phyloP scores from a whole-genome alignment of 2,329 filamentous ascomycete genomes.

The Aspergillus oerlinghausenensis region DNA sequence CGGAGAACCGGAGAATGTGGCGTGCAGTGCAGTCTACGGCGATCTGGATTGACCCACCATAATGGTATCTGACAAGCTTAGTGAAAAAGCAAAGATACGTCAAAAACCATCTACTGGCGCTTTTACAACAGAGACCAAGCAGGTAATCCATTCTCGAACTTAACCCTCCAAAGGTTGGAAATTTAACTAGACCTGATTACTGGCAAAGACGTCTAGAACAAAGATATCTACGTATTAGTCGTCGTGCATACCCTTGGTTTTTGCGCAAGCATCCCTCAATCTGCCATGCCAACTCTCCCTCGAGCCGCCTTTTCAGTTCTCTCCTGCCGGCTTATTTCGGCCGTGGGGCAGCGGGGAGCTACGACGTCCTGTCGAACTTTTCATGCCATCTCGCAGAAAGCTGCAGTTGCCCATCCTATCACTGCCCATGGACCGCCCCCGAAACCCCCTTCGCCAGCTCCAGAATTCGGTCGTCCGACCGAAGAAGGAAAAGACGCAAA shows the following conservation, averaged over 20 bases:
- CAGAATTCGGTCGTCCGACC: slow-evolving; percentile 46
- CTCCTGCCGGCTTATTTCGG: slow-evolving; percentile 15
- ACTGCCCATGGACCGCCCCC: slow-evolving; percentile 59
- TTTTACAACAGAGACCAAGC: not conserved
- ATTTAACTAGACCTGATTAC: not conserved
- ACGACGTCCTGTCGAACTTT: slow-evolving; percentile 24
- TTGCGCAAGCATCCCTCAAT: not conserved
- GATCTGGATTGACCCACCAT: not conserved
- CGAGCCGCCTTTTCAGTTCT: slow-evolving; percentile 16
- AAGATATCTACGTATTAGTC: not conserved
- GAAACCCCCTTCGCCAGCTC: slow-evolving; percentile 49
- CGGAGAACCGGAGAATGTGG: not conserved
- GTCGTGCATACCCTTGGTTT: not conserved
- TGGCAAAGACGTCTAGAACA: not conserved
- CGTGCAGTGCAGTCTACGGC: not conserved
- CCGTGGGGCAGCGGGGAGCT: slow-evolving; percentile 10
- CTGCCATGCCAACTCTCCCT: slow-evolving; percentile 19
- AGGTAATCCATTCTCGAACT: not conserved
- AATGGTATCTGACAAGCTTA: not conserved
- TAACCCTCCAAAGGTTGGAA: not conserved
- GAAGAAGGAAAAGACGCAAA: slow-evolving; percentile 40
- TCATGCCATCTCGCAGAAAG: slow-evolving; percentile 33
- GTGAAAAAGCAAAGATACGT: not conserved
- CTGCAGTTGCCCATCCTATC: slow-evolving; percentile 54
- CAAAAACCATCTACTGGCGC: not conserved